Evolutionary conservation across 441 rosid genomes (phyloP).

Genomic region (Biscutella laevigata): DNA sequence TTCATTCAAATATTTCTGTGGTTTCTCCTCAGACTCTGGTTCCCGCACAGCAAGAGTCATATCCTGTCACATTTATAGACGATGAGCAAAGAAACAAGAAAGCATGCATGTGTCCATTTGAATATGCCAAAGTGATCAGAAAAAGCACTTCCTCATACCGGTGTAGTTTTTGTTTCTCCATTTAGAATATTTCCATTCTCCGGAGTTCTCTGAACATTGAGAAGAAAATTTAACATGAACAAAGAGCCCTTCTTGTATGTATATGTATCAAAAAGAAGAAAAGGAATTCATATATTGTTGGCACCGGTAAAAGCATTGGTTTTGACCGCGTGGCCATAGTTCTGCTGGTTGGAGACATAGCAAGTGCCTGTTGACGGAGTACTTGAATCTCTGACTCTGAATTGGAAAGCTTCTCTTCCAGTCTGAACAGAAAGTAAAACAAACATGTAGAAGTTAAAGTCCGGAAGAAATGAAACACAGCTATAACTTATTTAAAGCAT

Average conservation of each 20-base stretch:
- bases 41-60: slow-evolving; percentile 52
- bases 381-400: slow-evolving; percentile 99
- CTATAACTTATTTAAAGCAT: background rate
- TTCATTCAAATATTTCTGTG: slow-evolving; percentile 91
- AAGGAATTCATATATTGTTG: slow-evolving; percentile 5
- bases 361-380: slow-evolving; percentile 94
- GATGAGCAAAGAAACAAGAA: slow-evolving; percentile 19
- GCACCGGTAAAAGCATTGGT: slow-evolving; percentile 68
- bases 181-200: slow-evolving; percentile 66
- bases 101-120: background rate
- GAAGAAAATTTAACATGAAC: slow-evolving; percentile 21
- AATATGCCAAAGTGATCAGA: background rate
- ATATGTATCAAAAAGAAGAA: background rate
- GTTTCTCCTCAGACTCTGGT: slow-evolving; percentile 95
- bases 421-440: slow-evolving; percentile 38
- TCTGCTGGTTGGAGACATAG: slow-evolving; percentile 93
- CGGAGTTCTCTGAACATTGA: slow-evolving; percentile 55
- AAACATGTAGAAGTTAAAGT: slow-evolving; percentile 15
- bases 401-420: slow-evolving; percentile 95
- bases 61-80: slow-evolving; percentile 38
- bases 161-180: slow-evolving; percentile 63
- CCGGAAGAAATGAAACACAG: background rate
- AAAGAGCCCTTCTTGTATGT: slow-evolving; percentile 13
- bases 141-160: slow-evolving; percentile 36
- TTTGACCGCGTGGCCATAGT: slow-evolving; percentile 58